Evolutionary conservation across 139 green algal genomes (phyloP), one percentile per base, ranked within the genome.

Genomic region (Picochlorum costavermella): DNA sequence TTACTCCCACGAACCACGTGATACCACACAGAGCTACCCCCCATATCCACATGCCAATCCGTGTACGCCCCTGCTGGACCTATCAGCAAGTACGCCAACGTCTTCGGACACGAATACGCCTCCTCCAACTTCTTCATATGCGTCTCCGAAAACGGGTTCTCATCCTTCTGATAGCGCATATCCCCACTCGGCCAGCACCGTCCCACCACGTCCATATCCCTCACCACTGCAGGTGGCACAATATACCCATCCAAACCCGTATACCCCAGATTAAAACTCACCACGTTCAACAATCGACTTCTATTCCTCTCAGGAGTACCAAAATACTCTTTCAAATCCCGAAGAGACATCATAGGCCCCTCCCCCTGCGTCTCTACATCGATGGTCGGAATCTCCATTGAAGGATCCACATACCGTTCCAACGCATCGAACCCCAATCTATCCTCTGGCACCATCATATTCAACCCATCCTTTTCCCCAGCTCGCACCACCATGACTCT

Each of bases 11-110:
- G 62, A 11, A 86, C 17, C 11, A 86, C 60, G 56, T 85, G 75
- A 68, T 86, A 86, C 80, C 80, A 86, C 16, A 85, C 78, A 23
- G 33, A 64, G 48, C 31, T 69, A 20, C 78, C 80, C 4, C 78
- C 80, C 69, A 85, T 82, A 64, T 86, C 80, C 17, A 85, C 53
- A 48, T 86, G 80, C 50, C 68, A 86, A 62, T 86, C 80, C 1
- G 80, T 86, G 65, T 76, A 81, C 11, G 50, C 53, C 3, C 75
- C 78, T 8, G 30, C 49, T 2, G 75, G 74, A 14, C 71, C 72
- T 50, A 85, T 63, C 16, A 86, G 70, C 1, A 46, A 67, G 23
- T 85, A 85, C 36, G 83, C 63, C 59, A 81, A 67, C 25, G 74
- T 83, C 51, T 81, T 61, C 10, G 77, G 68, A 40, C 33, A 40